Percentiles rank a stretch among this genome's conserved stretches.
Conservation (phyloP, 768 basidiomycete species). For the Pisolithus marmoratus region DNA sequence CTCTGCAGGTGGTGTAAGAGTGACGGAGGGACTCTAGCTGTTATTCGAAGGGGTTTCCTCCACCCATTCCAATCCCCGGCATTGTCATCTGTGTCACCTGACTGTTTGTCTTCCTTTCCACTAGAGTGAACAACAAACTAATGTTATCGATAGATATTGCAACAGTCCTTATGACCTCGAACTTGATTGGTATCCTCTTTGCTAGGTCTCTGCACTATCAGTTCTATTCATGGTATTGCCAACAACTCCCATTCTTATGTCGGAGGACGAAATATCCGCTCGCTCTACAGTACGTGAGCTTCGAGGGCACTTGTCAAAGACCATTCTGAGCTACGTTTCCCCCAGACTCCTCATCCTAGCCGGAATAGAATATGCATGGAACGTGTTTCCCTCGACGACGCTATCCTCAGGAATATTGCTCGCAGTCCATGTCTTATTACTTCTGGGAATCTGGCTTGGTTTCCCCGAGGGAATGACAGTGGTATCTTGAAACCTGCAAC, state of each 20-base stretch:
- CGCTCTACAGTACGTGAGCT: conserved; percentile 48
- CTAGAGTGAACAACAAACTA: conserved; percentile 8
- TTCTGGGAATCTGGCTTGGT: conserved; percentile 53
- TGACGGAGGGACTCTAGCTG: conserved; percentile 59
- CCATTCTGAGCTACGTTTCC: conserved; percentile 1
- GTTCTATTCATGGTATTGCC: conserved; percentile 97
- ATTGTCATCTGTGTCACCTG: conserved; percentile 42
- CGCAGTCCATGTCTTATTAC: conserved; percentile 43
- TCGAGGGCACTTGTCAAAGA: neutral
- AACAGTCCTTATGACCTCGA: conserved; percentile 83
- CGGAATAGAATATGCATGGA: conserved; percentile 82
- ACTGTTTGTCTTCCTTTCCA: conserved; percentile 46
- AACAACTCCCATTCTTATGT: conserved; percentile 78
- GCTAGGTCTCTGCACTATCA: conserved; percentile 97
- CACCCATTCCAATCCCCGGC: conserved; percentile 47
- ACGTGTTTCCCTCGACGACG: conserved; percentile 75
- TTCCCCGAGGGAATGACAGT: conserved; percentile 33
- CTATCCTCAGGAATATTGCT: conserved; percentile 57
- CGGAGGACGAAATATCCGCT: conserved; percentile 69
- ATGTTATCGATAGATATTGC: conserved; percentile 53
- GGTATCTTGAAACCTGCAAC: neutral
- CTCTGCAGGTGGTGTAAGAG: conserved; percentile 67
- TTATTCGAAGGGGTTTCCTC: conserved; percentile 51
- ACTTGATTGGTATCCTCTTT: conserved; percentile 86
- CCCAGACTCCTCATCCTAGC: conserved; percentile 54